These are phyloP conservation scores for Irpex rosettiformis DNA, from an alignment of 1,284 basidiomycete genomes.

Conservation along the genomic window DNA sequence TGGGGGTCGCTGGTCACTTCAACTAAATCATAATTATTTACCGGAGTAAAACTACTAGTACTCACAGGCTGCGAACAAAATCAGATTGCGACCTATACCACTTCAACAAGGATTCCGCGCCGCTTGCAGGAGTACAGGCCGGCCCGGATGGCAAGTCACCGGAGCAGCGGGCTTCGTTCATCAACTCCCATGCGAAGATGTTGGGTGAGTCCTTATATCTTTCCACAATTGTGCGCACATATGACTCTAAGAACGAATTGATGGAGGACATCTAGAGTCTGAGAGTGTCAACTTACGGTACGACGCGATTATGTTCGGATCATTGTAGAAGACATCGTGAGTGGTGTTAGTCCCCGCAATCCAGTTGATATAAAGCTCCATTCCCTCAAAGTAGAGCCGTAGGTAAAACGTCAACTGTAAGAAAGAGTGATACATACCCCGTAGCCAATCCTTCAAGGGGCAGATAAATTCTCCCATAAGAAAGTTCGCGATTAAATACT, in stretches of 20 bases:
- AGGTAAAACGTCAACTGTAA: background rate
- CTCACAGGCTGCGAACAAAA: slow-evolving; percentile 48
- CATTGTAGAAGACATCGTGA: slow-evolving; percentile 52
- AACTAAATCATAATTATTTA: background rate
- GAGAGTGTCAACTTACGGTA: slow-evolving; percentile 37
- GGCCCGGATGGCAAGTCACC: slow-evolving; percentile 44
- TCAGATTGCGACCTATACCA: slow-evolving; percentile 52
- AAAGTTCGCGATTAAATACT: background rate
- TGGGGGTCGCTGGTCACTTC: slow-evolving; percentile 40
- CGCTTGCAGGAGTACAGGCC: slow-evolving; percentile 37
- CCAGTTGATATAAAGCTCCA: slow-evolving; percentile 52
- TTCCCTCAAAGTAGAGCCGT: slow-evolving; percentile 21
- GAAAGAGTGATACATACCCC: slow-evolving; percentile 22
- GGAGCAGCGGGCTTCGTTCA: slow-evolving; percentile 55
- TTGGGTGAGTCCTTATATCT: slow-evolving; percentile 50
- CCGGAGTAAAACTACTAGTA: slow-evolving; percentile 7
- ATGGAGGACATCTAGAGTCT: background rate
- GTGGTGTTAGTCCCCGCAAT: slow-evolving; percentile 40
- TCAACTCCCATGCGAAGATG: slow-evolving; percentile 58
- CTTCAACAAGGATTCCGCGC: slow-evolving; percentile 40
- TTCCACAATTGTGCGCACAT: slow-evolving; percentile 50
- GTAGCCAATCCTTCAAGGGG: slow-evolving; percentile 29
- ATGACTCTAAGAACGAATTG: slow-evolving; percentile 37
- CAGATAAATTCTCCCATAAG: background rate
- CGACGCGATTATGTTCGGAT: slow-evolving; percentile 42